These are phyloP conservation scores for Cladosporium sp. DNA, from an alignment of 2,329 filamentous ascomycete genomes.

Conservation along the genomic window DNA sequence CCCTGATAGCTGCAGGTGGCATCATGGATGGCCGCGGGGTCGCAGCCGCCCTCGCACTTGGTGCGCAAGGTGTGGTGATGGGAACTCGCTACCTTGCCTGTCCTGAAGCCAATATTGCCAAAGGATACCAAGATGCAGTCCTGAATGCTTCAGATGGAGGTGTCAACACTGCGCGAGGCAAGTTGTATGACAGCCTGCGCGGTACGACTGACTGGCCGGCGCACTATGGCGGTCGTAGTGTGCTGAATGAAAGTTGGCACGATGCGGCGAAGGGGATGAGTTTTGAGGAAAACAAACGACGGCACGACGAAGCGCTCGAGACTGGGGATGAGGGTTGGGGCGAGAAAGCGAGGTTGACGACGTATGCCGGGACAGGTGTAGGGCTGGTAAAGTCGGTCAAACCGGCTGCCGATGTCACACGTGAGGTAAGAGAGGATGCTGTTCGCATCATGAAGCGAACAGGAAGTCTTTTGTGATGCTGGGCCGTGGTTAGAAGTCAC, in stretches of 20 bases:
- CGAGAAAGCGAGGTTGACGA: slow-evolving; percentile 56
- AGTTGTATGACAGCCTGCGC: slow-evolving; percentile 54
- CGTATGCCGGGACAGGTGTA: slow-evolving; percentile 63
- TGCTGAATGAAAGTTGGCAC: slow-evolving; percentile 56
- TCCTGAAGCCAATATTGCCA: slow-evolving; percentile 47
- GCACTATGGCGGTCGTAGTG: slow-evolving; percentile 58
- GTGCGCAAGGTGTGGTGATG: slow-evolving; percentile 56
- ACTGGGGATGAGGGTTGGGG: slow-evolving; percentile 57
- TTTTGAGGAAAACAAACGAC: slow-evolving; percentile 46
- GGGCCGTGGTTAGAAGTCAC: not conserved
- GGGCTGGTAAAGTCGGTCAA: slow-evolving; percentile 56
- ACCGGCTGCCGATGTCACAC: slow-evolving; percentile 54
- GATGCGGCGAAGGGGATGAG: slow-evolving; percentile 43
- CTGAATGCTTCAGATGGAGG: slow-evolving; percentile 53
- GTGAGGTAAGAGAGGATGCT: slow-evolving; percentile 37
- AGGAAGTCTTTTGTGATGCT: not conserved
- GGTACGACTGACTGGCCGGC: slow-evolving; percentile 61
- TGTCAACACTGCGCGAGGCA: slow-evolving; percentile 51
- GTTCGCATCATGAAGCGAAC: not conserved
- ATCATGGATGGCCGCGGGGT: slow-evolving; percentile 58
- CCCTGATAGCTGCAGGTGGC: slow-evolving; percentile 60
- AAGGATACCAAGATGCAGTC: slow-evolving; percentile 51
- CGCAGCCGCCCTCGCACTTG: slow-evolving; percentile 57
- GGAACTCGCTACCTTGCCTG: slow-evolving; percentile 64
- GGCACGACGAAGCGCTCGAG: slow-evolving; percentile 51